A percentile compares a stretch with the other conserved stretches of the same genome.
Conservation (phyloP, 805 yeast genomes). For the Monosporozyma aerobia region DNA sequence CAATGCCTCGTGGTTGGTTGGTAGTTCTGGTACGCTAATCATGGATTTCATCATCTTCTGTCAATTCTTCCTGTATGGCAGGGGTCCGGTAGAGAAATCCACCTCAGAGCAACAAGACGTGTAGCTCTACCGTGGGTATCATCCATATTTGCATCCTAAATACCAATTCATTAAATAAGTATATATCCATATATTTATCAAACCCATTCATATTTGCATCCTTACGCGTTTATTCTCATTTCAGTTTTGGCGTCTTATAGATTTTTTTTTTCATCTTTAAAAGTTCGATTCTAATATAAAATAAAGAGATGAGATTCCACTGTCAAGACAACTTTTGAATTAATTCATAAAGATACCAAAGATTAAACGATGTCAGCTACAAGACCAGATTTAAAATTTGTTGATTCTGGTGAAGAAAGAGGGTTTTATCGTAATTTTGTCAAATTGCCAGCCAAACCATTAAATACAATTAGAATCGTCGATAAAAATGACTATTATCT, state of each 20-base stretch:
- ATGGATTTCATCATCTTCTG: constrained; percentile 77
- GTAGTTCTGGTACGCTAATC: constrained; percentile 77
- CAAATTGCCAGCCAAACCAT: constrained; percentile 40
- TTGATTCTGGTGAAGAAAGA: constrained; percentile 43
- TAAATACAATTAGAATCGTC: constrained; percentile 55
- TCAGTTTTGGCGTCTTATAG: not conserved
- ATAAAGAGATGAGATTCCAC: not conserved
- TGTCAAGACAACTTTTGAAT: not conserved
- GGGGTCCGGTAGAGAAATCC: not conserved
- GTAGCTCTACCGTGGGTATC: not conserved
- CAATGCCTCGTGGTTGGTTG: constrained; percentile 88
- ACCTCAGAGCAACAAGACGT: not conserved
- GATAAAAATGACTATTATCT: constrained; percentile 79
- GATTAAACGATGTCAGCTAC: constrained; percentile 24
- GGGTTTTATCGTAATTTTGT: constrained; percentile 41
- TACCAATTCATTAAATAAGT: too few species aligned
- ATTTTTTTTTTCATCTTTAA: not conserved
- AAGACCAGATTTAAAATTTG: constrained; percentile 51
- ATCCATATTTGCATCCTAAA: too few species aligned
- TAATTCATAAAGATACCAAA: not conserved
- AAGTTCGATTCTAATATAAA: not conserved
- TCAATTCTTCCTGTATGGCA: constrained; percentile 72
- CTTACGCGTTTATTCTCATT: not conserved
- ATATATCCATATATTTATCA: not conserved
- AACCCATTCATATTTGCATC: not conserved